phyloP scores from a whole-genome alignment of 2,329 filamentous ascomycete genomes.

The Aspergillus transmontanensis region DNA sequence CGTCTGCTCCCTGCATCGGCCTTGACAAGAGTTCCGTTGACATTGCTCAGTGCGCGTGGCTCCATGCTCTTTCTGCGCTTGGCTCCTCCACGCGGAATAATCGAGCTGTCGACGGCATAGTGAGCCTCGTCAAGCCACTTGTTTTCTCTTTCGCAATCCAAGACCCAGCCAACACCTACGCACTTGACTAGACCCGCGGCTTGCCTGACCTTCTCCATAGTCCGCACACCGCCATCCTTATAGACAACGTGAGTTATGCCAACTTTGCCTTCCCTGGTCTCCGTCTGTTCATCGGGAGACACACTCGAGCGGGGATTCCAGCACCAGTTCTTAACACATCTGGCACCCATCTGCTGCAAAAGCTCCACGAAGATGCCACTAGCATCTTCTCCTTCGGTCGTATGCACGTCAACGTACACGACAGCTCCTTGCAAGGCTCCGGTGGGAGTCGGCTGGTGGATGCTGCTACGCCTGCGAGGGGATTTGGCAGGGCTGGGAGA shows the following conservation, averaged over 20 bases:
- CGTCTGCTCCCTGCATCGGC: conserved; percentile 32
- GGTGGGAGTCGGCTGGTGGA: conserved; percentile 21
- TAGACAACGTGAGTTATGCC: conserved; percentile 87
- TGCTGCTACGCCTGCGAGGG: conserved; percentile 26
- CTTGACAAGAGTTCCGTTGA: conserved; percentile 64
- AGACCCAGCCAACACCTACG: conserved; percentile 84
- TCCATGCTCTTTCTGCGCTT: conserved; percentile 82
- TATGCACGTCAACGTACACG: conserved; percentile 82
- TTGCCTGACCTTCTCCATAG: conserved; percentile 76
- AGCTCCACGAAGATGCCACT: conserved; percentile 80
- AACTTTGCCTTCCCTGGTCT: conserved; percentile 53
- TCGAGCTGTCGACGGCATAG: conserved; percentile 69
- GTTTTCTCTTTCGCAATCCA: conserved; percentile 79
- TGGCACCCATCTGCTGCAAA: conserved; percentile 77
- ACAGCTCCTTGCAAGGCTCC: conserved; percentile 68
- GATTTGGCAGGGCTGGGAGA: conserved; percentile 32
- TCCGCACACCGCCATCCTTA: conserved; percentile 81
- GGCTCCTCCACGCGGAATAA: conserved; percentile 69
- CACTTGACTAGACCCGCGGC: conserved; percentile 76
- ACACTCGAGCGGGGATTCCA: conserved; percentile 65
- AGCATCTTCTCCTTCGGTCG: conserved; percentile 77
- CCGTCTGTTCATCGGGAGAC: conserved; percentile 35
- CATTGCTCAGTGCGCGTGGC: conserved; percentile 68
- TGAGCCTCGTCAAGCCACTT: conserved; percentile 73
- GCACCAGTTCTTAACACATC: conserved; percentile 73